A percentile compares a stretch with the other conserved stretches of the same genome.
Conservation (phyloP, 176 grass and related monocot species). For the Carex kokanica region DNA sequence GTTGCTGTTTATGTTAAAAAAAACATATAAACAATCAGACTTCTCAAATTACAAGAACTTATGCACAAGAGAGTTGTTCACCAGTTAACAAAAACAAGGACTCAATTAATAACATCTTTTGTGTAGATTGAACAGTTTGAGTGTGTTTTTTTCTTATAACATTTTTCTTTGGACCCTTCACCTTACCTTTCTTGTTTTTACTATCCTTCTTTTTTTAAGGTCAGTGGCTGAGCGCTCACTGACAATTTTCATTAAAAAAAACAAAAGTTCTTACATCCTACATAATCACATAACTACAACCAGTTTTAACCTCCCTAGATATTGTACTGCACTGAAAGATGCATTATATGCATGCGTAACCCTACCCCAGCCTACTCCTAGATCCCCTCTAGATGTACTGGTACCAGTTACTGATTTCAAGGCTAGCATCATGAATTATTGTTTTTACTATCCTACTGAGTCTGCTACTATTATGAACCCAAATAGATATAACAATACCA, state of each 20-base stretch:
- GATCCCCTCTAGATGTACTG: no score
- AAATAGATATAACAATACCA: not conserved
- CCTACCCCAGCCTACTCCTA: no score
- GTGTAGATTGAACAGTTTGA: not conserved
- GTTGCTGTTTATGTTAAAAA: conserved; percentile 65
- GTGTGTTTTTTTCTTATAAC: not conserved
- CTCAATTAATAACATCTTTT: not conserved
- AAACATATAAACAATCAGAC: conserved; percentile 20
- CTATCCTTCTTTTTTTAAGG: not conserved
- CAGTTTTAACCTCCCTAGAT: no score
- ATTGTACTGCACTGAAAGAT: no score
- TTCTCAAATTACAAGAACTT: not conserved
- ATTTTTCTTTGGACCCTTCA: not conserved
- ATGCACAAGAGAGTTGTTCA: not conserved
- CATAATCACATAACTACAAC: no score
- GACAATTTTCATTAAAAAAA: no score
- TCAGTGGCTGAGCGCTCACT: no score
- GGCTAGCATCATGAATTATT: no score
- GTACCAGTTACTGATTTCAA: no score
- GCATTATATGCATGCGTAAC: no score
- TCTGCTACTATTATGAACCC: not conserved
- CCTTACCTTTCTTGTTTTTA: not conserved
- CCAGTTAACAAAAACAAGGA: not conserved
- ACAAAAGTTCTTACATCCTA: no score
- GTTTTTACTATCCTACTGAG: not conserved